phyloP scores from a whole-genome alignment of 306 rosid genomes.

The Trifolium fragiferum region DNA sequence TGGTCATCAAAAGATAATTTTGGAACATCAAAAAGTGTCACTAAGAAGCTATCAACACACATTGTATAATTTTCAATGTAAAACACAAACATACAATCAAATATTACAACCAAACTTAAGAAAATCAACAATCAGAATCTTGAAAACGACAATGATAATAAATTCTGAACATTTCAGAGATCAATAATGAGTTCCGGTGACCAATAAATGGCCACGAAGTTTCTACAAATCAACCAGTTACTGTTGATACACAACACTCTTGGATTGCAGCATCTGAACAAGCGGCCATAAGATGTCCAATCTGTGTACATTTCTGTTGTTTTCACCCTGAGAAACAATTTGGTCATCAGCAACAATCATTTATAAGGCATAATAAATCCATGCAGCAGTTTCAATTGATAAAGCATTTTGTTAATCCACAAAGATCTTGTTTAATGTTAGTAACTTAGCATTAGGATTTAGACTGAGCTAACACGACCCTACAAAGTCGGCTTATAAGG shows the following conservation, averaged over 20 bases:
- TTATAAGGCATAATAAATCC: neutral
- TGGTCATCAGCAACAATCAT: slow-evolving; percentile 24
- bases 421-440: neutral
- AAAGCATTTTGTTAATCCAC: neutral
- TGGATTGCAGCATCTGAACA: slow-evolving; percentile 90
- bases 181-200: slow-evolving; percentile 41
- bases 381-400: neutral
- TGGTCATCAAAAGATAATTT: neutral
- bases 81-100: slow-evolving; percentile 44
- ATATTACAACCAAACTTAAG: slow-evolving; percentile 28
- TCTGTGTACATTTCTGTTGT: slow-evolving; percentile 79
- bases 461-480: too few species aligned
- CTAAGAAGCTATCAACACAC: neutral
- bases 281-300: slow-evolving; percentile 95
- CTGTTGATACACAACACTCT: slow-evolving; percentile 47
- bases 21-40: neutral
- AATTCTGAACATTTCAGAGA: slow-evolving; percentile 34
- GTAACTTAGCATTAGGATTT: neutral
- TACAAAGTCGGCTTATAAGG: too few species aligned
- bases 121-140: slow-evolving; percentile 37
- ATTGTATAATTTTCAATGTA: slow-evolving; percentile 30
- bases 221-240: slow-evolving; percentile 42
- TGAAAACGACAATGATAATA: slow-evolving; percentile 25
- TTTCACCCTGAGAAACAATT: slow-evolving; percentile 70
- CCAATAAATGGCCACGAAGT: slow-evolving; percentile 39